phyloP scores from a whole-genome alignment of 2,329 filamentous ascomycete species.

The Phialophora tarda region DNA sequence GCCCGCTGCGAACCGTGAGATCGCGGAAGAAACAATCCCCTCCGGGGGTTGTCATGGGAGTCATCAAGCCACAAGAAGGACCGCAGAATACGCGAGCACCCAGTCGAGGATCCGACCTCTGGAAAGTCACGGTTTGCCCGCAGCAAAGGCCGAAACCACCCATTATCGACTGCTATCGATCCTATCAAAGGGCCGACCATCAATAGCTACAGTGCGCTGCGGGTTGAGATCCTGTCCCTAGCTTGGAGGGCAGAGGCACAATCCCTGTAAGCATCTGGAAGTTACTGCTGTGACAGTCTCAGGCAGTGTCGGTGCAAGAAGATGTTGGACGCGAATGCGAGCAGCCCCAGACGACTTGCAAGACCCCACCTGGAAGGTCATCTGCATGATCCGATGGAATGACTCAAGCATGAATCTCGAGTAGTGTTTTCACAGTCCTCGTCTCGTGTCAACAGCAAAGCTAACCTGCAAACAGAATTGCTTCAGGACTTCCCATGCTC shows the following conservation, averaged over 20 bases:
- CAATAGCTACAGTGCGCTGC: background rate
- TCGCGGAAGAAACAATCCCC: background rate
- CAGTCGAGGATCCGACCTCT: background rate
- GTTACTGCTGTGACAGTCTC: background rate
- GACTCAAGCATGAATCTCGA: slow-evolving; percentile 5
- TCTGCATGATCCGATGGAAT: slow-evolving; percentile 6
- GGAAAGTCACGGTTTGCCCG: background rate
- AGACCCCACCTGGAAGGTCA: slow-evolving; percentile 4
- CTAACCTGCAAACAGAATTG: background rate
- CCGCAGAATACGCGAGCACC: background rate
- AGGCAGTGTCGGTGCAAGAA: background rate
- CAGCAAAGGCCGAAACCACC: background rate
- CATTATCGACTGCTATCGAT: background rate
- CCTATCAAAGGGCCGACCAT: background rate
- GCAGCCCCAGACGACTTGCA: background rate
- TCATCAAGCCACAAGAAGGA: background rate
- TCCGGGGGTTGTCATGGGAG: no score
- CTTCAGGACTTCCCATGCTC: background rate
- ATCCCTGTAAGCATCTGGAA: slow-evolving; percentile 3
- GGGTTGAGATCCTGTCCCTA: background rate
- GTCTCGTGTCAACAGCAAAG: background rate
- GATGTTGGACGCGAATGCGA: slow-evolving; percentile 3
- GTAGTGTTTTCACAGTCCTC: background rate
- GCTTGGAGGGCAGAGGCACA: background rate
- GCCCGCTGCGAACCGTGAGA: background rate